Conservation (phyloP, 306 rosid genomes). For the Coriaria nepalensis region DNA sequence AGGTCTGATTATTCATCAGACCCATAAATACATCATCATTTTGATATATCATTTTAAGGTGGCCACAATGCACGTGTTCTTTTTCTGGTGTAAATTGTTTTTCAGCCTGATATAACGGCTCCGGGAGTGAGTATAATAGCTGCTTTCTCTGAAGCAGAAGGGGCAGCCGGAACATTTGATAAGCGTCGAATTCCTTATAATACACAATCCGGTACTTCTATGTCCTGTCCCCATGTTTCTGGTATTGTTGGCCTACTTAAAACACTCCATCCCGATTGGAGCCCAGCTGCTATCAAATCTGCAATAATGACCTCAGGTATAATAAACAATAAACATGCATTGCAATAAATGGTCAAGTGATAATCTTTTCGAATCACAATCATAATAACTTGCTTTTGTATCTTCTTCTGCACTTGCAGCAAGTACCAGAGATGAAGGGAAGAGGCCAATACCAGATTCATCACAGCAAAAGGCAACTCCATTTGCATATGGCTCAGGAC, state of each 20-base stretch:
- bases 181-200: conserved; percentile 20
- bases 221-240: conserved; percentile 54
- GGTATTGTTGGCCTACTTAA: conserved; percentile 41
- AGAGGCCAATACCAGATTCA: conserved; percentile 9
- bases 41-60: too few species aligned
- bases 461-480: conserved; percentile 22
- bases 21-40: background rate
- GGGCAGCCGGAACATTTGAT: conserved; percentile 18
- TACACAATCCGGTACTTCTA: conserved; percentile 36
- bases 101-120: conserved; percentile 43
- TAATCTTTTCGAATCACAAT: background rate
- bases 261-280: conserved; percentile 44
- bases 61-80: too few species aligned
- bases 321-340: background rate
- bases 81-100: background rate
- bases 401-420: conserved; percentile 20
- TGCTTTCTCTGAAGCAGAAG: conserved; percentile 13
- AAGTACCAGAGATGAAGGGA: conserved; percentile 11
- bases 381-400: background rate
- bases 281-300: conserved; percentile 51
- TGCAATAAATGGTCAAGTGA: too few species aligned
- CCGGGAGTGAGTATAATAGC: conserved; percentile 41
- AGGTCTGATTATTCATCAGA: conserved; percentile 26
- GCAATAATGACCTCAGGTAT: conserved; percentile 61
- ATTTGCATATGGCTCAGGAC: conserved; percentile 44